Conservation (phyloP, 352 stramenopile genomes). For the Phytophthora foliorum region DNA sequence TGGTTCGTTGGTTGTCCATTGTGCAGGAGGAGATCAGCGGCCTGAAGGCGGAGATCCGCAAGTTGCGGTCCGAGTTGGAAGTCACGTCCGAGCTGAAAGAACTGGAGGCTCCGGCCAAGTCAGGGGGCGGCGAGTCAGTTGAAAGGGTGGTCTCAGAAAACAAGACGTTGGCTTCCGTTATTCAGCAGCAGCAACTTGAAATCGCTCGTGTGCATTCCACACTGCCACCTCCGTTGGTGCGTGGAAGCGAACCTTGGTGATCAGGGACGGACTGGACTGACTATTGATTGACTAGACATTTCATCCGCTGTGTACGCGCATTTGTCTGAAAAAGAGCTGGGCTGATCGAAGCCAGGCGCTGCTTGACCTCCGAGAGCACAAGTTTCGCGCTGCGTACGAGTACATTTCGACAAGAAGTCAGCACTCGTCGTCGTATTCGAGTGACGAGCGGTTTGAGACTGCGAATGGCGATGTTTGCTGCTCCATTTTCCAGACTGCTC, state of each 20-base stretch:
- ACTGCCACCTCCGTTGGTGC: conserved; percentile 5
- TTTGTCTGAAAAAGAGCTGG: conserved; percentile 31
- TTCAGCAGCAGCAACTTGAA: conserved; percentile 4
- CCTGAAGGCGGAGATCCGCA: conserved; percentile 7
- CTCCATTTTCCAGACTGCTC: conserved; percentile 13
- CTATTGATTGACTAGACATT: neutral
- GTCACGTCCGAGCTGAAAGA: neutral
- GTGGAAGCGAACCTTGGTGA: neutral
- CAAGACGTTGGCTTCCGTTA: neutral
- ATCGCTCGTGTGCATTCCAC: conserved; percentile 12
- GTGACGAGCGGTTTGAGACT: conserved; percentile 31
- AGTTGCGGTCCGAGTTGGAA: conserved; percentile 13
- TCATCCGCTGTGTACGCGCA: conserved; percentile 27
- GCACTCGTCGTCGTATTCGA: conserved; percentile 10
- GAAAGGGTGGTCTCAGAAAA: neutral
- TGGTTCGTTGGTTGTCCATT: neutral
- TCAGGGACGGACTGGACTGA: neutral
- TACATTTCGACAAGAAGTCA: conserved; percentile 38
- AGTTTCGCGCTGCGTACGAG: conserved; percentile 29
- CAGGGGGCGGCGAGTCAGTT: neutral
- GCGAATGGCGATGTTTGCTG: conserved; percentile 39
- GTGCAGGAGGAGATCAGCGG: conserved; percentile 9
- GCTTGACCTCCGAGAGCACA: conserved; percentile 22
- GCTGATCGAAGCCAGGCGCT: conserved; percentile 23
- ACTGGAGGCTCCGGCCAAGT: neutral